phyloP scores from a whole-genome alignment of 2,329 filamentous ascomycete genomes.

The Diaporthe vexans region DNA sequence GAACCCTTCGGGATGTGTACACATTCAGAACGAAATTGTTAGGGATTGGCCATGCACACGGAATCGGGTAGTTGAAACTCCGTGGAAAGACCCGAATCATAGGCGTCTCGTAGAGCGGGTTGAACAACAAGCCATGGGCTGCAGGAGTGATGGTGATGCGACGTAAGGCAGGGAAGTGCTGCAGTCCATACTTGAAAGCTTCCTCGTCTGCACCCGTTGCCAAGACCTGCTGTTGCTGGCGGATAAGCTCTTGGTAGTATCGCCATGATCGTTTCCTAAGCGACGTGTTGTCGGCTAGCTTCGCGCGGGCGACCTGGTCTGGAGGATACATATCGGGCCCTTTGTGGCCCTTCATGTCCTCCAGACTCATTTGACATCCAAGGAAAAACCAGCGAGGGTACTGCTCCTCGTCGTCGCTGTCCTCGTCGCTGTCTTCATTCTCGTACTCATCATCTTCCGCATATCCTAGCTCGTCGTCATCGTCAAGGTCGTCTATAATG shows the following conservation, averaged over 20 bases:
- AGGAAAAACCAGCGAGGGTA: neutral
- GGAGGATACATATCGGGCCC: neutral
- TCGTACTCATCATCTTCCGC: neutral
- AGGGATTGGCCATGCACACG: conserved; percentile 49
- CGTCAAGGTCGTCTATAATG: neutral
- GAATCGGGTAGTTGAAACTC: conserved; percentile 56
- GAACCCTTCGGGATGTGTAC: no score
- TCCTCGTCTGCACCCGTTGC: conserved; percentile 36
- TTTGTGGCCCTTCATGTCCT: neutral
- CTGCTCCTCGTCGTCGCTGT: neutral
- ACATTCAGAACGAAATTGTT: no score
- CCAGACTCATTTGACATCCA: neutral
- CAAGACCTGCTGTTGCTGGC: conserved; percentile 51
- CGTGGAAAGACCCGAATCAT: conserved; percentile 56
- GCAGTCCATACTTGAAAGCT: conserved; percentile 48
- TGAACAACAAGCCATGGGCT: conserved; percentile 53
- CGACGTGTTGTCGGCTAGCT: conserved; percentile 20
- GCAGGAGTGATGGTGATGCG: conserved; percentile 56
- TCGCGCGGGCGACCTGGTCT: conserved; percentile 14
- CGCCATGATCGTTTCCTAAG: conserved; percentile 43
- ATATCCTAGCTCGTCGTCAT: conserved; percentile 1
- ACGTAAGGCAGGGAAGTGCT: conserved; percentile 52
- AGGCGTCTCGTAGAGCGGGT: conserved; percentile 57
- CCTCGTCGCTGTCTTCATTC: conserved; percentile 7
- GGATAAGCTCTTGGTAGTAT: conserved; percentile 51